phyloP scores from a whole-genome alignment of 169 alveolate genomes.

The Babesia divergens region DNA sequence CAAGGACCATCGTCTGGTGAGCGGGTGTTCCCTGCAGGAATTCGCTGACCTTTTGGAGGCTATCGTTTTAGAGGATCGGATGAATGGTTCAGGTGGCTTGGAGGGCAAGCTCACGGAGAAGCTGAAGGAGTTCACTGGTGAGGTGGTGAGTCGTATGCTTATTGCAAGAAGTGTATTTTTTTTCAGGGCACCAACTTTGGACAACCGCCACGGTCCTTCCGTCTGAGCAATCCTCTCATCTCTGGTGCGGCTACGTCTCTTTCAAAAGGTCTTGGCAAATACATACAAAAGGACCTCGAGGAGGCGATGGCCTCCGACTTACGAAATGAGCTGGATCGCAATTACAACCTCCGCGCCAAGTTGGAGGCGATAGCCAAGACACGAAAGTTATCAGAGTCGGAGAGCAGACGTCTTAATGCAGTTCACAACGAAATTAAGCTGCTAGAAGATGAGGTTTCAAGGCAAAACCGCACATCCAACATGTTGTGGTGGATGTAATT shows the following conservation, averaged over 20 bases:
- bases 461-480: slow-evolving; percentile 4
- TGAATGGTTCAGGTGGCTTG: neutral
- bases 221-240: slow-evolving; percentile 31
- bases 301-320: slow-evolving; percentile 7
- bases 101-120: slow-evolving; percentile 3
- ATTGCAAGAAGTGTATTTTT: neutral
- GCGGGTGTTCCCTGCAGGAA: slow-evolving; percentile 57
- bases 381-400: slow-evolving; percentile 23
- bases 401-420: neutral
- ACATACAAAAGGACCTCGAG: neutral
- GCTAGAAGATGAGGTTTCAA: slow-evolving; percentile 20
- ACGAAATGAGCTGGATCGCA: slow-evolving; percentile 26
- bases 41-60: slow-evolving; percentile 49
- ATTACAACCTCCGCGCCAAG: neutral
- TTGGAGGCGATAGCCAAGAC: slow-evolving; percentile 5
- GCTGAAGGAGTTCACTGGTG: slow-evolving; percentile 1
- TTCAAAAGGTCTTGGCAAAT: slow-evolving; percentile 27
- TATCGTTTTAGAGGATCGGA: slow-evolving; percentile 21
- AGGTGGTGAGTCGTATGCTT: neutral
- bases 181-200: neutral
- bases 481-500: slow-evolving; percentile 5
- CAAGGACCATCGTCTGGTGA: slow-evolving; percentile 20
- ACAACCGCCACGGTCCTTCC: neutral
- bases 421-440: slow-evolving; percentile 16
- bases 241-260: neutral